Evolutionary conservation across 805 yeast genomes (phyloP).

Genomic region (Candida berthetii): DNA sequence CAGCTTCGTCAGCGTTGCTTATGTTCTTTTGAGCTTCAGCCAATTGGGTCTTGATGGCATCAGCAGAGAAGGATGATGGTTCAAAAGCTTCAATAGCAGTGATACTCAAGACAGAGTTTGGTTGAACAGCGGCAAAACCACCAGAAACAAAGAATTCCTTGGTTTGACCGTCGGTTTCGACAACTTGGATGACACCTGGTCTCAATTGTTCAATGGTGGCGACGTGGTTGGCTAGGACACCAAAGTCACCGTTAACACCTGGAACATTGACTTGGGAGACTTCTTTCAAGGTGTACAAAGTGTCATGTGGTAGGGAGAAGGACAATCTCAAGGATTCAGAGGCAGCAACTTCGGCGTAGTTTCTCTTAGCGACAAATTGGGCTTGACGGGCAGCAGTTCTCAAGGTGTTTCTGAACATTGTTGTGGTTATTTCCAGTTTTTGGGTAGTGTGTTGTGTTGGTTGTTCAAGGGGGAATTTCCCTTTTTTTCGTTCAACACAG

Average conservation of each 20-base stretch:
- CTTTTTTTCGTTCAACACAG: background rate
- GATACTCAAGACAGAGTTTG: slow-evolving; percentile 85
- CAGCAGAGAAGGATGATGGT: slow-evolving; percentile 77
- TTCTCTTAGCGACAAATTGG: slow-evolving; percentile 59
- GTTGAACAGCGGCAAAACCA: slow-evolving; percentile 94
- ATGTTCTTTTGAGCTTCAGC: slow-evolving; percentile 94
- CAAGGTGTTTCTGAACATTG: slow-evolving; percentile 22
- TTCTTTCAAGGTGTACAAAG: slow-evolving; percentile 43
- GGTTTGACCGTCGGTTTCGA: slow-evolving; percentile 65
- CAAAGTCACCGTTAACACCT: slow-evolving; percentile 91
- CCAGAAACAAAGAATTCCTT: slow-evolving; percentile 89
- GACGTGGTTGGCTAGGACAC: slow-evolving; percentile 96
- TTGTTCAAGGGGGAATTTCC: slow-evolving; percentile 3
- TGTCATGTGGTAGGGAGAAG: slow-evolving; percentile 84
- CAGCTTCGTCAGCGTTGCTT: slow-evolving; percentile 75
- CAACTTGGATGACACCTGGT: slow-evolving; percentile 93
- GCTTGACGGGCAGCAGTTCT: slow-evolving; percentile 28
- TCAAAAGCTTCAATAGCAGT: slow-evolving; percentile 95
- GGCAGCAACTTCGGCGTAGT: slow-evolving; percentile 80
- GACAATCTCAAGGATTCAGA: slow-evolving; percentile 79
- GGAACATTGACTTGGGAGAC: slow-evolving; percentile 87
- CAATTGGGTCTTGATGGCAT: slow-evolving; percentile 71
- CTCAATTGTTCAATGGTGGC: slow-evolving; percentile 94
- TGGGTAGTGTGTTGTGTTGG: background rate
- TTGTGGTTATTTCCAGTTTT: slow-evolving; percentile 1